A percentile compares a stretch with the other conserved stretches of the same genome.
phyloP scores from a whole-genome alignment of 768 basidiomycete species.

The Panus rudis region DNA sequence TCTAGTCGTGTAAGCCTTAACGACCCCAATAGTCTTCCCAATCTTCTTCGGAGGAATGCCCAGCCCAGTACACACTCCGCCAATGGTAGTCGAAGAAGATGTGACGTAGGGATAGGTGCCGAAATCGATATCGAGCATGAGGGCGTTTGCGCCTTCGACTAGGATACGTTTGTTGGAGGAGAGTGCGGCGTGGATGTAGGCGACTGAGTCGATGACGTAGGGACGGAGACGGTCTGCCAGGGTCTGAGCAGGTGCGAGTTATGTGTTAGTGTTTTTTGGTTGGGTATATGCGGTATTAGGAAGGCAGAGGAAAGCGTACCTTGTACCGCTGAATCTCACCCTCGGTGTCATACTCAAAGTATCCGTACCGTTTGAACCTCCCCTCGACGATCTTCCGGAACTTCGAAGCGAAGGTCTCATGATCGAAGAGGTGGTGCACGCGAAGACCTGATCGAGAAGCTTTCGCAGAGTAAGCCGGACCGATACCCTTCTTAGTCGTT shows the following conservation, averaged over 20 bases:
- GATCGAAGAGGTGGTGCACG: conserved; percentile 93
- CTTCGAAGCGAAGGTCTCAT: conserved; percentile 76
- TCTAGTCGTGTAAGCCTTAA: conserved; percentile 97
- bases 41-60: conserved; percentile 89
- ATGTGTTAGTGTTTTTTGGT: too few species aligned
- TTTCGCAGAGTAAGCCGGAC: conserved; percentile 97
- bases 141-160: conserved; percentile 95
- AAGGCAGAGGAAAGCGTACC: conserved; percentile 32
- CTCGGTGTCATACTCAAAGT: conserved; percentile 98
- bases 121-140: conserved; percentile 98
- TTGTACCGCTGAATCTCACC: conserved; percentile 92
- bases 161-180: conserved; percentile 71
- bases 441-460: conserved; percentile 93
- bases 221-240: conserved; percentile 82
- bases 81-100: conserved; percentile 87
- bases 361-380: conserved; percentile 94
- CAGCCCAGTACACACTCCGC: conserved; percentile 96
- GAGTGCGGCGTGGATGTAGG: conserved; percentile 79
- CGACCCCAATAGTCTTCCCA: conserved; percentile 83
- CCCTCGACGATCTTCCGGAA: conserved; percentile 96
- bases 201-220: conserved; percentile 83
- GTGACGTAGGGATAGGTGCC: conserved; percentile 99
- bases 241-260: conserved; percentile 36
- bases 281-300: neutral
- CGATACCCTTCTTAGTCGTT: conserved; percentile 97